These are phyloP conservation scores for Lactarius trivialis DNA, from an alignment of 768 basidiomycete genomes.

Conservation along the genomic window DNA sequence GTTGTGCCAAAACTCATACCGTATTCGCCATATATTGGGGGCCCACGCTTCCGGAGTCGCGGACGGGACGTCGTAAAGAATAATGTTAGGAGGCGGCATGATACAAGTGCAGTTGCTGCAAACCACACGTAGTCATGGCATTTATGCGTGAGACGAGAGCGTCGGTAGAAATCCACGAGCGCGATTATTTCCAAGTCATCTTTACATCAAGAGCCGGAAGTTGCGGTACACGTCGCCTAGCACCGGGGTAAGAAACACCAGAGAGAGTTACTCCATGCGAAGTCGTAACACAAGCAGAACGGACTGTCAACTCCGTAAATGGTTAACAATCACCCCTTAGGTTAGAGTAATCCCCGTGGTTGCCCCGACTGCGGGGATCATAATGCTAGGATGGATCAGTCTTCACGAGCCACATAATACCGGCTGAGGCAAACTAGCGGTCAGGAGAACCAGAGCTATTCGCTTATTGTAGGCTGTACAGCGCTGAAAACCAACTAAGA, in stretches of 20 bases:
- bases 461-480: slow-evolving; percentile 21
- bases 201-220: slow-evolving; percentile 14
- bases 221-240: background rate
- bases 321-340: background rate
- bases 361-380: too few species aligned
- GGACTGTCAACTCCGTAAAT: slow-evolving; percentile 5
- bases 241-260: slow-evolving; percentile 2
- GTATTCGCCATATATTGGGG: slow-evolving; percentile 67
- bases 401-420: slow-evolving; percentile 8
- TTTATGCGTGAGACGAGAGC: slow-evolving; percentile 8
- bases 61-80: slow-evolving; percentile 61
- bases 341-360: too few species aligned
- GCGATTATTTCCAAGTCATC: slow-evolving; percentile 1
- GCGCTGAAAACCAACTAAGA: slow-evolving; percentile 2
- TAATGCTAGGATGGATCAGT: background rate
- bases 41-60: slow-evolving; percentile 63
- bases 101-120: slow-evolving; percentile 1
- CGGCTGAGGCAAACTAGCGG: slow-evolving; percentile 17
- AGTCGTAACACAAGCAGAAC: background rate
- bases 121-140: slow-evolving; percentile 3
- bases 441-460: background rate
- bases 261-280: background rate
- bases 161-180: background rate
- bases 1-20: slow-evolving; percentile 34
- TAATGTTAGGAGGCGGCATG: slow-evolving; percentile 49